These are phyloP conservation scores for Entomortierella beljakovae DNA, from an alignment of 192 early-diverging fungal genomes.

Conservation along the genomic window DNA sequence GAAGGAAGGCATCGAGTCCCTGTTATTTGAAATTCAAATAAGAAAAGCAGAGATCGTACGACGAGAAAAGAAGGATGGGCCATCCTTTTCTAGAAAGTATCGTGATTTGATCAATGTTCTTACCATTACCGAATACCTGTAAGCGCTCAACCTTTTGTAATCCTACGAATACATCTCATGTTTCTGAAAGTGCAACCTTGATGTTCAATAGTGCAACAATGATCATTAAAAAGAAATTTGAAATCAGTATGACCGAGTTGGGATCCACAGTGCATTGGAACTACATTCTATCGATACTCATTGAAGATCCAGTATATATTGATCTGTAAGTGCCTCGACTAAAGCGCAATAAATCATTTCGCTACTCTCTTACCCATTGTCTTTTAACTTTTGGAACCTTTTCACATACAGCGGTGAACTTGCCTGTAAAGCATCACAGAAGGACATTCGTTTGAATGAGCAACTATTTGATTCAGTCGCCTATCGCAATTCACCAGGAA, in stretches of 20 bases:
- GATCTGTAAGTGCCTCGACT: constrained; percentile 1
- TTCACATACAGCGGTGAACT: background rate
- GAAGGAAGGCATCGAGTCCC: background rate
- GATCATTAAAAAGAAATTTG: constrained; percentile 3
- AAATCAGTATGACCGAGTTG: background rate
- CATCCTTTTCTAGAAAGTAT: no score
- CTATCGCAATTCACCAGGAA: background rate
- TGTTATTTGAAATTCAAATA: background rate
- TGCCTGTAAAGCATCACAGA: constrained; percentile 1
- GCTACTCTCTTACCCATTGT: no score
- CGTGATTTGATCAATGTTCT: background rate
- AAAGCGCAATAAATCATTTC: no score
- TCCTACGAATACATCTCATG: no score
- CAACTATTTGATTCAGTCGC: background rate
- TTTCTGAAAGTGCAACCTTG: background rate
- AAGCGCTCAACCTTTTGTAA: background rate
- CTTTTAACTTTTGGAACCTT: background rate
- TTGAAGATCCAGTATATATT: background rate
- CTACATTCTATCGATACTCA: background rate
- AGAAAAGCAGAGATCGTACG: background rate
- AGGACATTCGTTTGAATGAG: background rate
- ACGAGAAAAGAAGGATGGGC: background rate
- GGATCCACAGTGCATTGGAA: background rate
- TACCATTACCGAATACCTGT: background rate
- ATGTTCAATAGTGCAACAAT: background rate